Evolutionary conservation across 495 filamentous ascomycete species (phyloP), one percentile per base, ranked within the genome.

Genomic region (Physcia stellaris): DNA sequence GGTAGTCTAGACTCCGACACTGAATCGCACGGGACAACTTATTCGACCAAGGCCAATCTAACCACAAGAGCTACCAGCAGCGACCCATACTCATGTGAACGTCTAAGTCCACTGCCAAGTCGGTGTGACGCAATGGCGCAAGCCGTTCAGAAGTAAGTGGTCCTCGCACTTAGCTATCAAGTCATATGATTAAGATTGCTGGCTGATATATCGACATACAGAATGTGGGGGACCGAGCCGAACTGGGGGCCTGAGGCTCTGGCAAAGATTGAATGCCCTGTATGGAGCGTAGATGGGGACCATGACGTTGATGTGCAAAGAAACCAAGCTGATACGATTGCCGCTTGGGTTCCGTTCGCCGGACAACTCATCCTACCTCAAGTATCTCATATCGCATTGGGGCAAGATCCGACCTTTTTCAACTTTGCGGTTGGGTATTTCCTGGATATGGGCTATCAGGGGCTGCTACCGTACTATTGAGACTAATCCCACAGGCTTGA

Each of bases 271-370:
- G 13, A 2, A 22, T 37, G 34, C 26, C 34, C 34, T 2, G 34
- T 37, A 10, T 37, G 34, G 34, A 37, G 34, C 34, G 34, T 37
- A 7, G 34, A 37, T 12, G 34, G 34, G n/a, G 34, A 37, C 16
- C 34, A 37, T 22, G 34, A 37, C 34, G 20, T 23, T 20, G 34
- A 20, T 3, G 34, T 37, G 10, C 34, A 37, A 23, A 37, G 34
- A 17, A 37, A 37, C 34, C 34, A 37, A 22, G 34, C 34, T 10
- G 34, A 37, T 22, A 9, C 34, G 17, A 37, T 37, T 23, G 34
- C 34, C 6, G 34, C 16, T 2, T 37, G 34, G 34, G 4, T 22
- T 23, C 34, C 34, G 6, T 37, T 37, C 34, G 34, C 34, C 1
- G 34, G 34, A 11, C 34, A 37, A 23, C 34, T 37, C 34, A 7